These are phyloP conservation scores for Zygoascus flipseniorum DNA, from an alignment of 805 yeast genomes.

Conservation along the genomic window DNA sequence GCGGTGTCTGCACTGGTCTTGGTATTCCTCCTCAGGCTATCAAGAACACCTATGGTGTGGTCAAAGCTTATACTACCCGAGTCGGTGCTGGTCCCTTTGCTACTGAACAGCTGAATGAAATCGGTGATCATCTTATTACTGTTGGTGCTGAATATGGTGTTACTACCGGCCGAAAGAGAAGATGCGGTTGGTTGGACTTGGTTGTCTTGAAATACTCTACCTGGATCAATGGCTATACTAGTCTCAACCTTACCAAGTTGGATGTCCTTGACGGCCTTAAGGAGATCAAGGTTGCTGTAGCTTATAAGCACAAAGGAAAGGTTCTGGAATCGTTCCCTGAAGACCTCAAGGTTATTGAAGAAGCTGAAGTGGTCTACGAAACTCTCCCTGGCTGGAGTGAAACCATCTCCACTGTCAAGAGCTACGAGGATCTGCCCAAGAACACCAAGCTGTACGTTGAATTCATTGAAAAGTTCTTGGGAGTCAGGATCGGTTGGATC, in stretches of 20 bases:
- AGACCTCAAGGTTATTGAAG: conserved; percentile 71
- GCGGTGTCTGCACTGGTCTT: conserved; percentile 95
- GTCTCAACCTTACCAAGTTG: conserved; percentile 86
- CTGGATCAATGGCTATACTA: conserved; percentile 89
- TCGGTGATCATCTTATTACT: conserved; percentile 78
- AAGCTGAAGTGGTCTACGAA: conserved; percentile 86
- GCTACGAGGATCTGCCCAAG: conserved; percentile 74
- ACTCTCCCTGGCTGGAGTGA: conserved; percentile 92
- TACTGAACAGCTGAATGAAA: conserved; percentile 83
- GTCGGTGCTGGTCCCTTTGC: conserved; percentile 99
- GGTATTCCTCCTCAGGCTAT: conserved; percentile 90
- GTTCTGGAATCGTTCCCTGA: conserved; percentile 79
- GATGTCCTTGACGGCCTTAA: conserved; percentile 89
- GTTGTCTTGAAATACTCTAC: conserved; percentile 90
- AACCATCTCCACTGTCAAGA: conserved; percentile 64
- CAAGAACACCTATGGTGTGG: conserved; percentile 84
- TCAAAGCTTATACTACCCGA: conserved; percentile 96
- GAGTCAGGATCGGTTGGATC: conserved; percentile 89
- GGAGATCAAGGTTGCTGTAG: conserved; percentile 81
- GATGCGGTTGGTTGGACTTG: conserved; percentile 98
- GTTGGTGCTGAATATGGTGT: conserved; percentile 97
- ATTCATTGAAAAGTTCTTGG: conserved; percentile 76
- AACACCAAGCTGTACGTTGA: conserved; percentile 78
- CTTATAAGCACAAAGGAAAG: conserved; percentile 74
- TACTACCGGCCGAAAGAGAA: conserved; percentile 96